These are phyloP conservation scores for Curvularia sp. DNA, from an alignment of 2,329 filamentous ascomycete species.

Conservation along the genomic window DNA sequence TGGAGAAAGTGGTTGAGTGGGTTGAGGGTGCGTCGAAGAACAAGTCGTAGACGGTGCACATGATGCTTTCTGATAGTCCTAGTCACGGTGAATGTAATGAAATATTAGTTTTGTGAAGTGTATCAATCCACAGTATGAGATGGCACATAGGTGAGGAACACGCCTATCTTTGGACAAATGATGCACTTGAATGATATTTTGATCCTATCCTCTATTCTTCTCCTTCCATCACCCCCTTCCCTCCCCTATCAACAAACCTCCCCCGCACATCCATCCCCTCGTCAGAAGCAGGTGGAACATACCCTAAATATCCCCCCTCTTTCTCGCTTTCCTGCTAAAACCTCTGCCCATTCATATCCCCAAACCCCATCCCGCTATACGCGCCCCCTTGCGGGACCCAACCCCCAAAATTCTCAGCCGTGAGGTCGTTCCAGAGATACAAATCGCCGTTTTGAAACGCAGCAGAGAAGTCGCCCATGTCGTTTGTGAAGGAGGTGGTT, in stretches of 20 bases:
- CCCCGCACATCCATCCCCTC: too few relatives aligned
- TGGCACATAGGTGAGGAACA: too few relatives aligned
- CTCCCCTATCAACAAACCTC: too few relatives aligned
- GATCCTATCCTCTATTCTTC: too few relatives aligned
- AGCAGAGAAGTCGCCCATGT: constrained; percentile 43
- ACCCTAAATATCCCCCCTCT: too few relatives aligned
- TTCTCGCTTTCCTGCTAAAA: constrained; percentile 13
- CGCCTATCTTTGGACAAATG: too few relatives aligned
- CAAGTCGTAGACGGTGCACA: constrained; percentile 12
- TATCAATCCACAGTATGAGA: too few relatives aligned
- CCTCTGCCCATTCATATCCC: constrained; percentile 26
- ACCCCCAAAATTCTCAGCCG: constrained; percentile 39
- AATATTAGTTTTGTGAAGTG: not conserved
- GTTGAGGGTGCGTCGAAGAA: constrained; percentile 28
- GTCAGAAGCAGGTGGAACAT: too few relatives aligned
- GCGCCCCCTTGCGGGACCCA: constrained; percentile 41
- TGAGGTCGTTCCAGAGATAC: constrained; percentile 48
- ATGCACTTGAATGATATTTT: too few relatives aligned
- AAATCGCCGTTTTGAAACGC: constrained; percentile 48
- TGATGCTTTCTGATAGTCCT: not conserved
- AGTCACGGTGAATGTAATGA: not conserved
- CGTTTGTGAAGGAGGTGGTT: constrained; percentile 25
- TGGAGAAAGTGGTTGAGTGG: constrained; percentile 47
- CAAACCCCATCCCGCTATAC: constrained; percentile 39
- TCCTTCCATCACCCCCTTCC: too few relatives aligned